Evolutionary conservation across 176 grass and related monocot species (phyloP), one percentile per base, ranked within the genome.

Genomic region (Aegilops longissima): DNA sequence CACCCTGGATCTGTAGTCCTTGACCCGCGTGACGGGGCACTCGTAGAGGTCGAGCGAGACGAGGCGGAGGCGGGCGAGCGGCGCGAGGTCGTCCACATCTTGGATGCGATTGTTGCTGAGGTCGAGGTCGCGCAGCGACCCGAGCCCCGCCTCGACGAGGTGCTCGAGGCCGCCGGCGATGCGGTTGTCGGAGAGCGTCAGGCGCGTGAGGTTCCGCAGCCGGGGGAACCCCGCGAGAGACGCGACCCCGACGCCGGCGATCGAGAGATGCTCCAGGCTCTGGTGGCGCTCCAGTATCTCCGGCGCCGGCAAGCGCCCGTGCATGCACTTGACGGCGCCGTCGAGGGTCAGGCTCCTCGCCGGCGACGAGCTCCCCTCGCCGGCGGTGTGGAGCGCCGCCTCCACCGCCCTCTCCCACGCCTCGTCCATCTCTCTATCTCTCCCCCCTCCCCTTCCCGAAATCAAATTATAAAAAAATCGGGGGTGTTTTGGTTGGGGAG

Each of bases 341-440:
- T 98, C 96, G 4, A 98, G 89, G 63, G 96, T 98, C 56, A 98
- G 81, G 77, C 90, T 95, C 63, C 96, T 82, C 67, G 93, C 86
- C 52, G 93, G 86, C 69, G 88, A 93, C 45, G 88, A 88, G 58
- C 88, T 84, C 61, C 89, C 90, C 38, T 89, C 93, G 20, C 87
- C 90, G 74, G 45, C 80, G 54, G 84, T 82, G 38, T 91, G 77
- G 75, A 98, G 81, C 74, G 96, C 96, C 78, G 96, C 87, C 90
- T 98, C 96, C 49, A 98, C 93, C 56, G 96, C 91, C 86, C 96
- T 85, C 84, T 98, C 96, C 96, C 96, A 98, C 65, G 89, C 96
- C 82, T 98, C 93, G 56, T 95, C 93, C 93, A 98, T 93, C 83
- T 29, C 63, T 87, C 88, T 67, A 33, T 71, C 21, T 34, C 61